These are phyloP conservation scores for Cladorrhinum sp. DNA, from an alignment of 2,329 filamentous ascomycete genomes.

Conservation along the genomic window DNA sequence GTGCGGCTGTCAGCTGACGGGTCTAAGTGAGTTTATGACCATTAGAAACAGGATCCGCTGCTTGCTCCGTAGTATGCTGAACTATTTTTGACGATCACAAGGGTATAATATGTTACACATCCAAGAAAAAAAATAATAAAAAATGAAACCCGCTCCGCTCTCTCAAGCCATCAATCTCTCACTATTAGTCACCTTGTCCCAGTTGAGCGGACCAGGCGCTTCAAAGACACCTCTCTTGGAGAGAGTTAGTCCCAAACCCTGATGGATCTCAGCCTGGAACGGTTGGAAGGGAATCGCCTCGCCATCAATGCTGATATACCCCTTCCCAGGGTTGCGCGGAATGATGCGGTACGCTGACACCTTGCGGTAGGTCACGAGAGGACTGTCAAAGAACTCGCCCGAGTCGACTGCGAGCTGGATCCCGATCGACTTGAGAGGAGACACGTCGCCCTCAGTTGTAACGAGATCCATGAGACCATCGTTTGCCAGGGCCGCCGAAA, in stretches of 20 bases:
- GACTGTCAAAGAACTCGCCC: constrained; percentile 75
- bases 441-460: constrained; percentile 72
- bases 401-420: constrained; percentile 70
- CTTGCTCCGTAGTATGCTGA: neutral
- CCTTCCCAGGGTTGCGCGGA: constrained; percentile 60
- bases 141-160: neutral
- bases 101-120: neutral
- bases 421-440: constrained; percentile 61
- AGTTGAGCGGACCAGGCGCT: constrained; percentile 50
- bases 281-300: constrained; percentile 82
- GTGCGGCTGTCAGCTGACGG: neutral
- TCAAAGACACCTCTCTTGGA: constrained; percentile 75
- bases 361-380: constrained; percentile 77
- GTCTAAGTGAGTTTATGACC: neutral
- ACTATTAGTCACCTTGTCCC: constrained; percentile 39
- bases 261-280: constrained; percentile 88
- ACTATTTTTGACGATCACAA: neutral
- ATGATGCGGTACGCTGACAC: constrained; percentile 82
- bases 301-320: constrained; percentile 91
- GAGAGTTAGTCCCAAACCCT: constrained; percentile 77
- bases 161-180: constrained; percentile 30
- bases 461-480: constrained; percentile 87
- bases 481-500: constrained; percentile 73
- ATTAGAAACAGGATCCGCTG: too few relatives aligned
- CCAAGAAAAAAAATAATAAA: neutral